Evolutionary conservation across 495 filamentous ascomycete genomes (phyloP).

Genomic region (Aspergillus baeticus): DNA sequence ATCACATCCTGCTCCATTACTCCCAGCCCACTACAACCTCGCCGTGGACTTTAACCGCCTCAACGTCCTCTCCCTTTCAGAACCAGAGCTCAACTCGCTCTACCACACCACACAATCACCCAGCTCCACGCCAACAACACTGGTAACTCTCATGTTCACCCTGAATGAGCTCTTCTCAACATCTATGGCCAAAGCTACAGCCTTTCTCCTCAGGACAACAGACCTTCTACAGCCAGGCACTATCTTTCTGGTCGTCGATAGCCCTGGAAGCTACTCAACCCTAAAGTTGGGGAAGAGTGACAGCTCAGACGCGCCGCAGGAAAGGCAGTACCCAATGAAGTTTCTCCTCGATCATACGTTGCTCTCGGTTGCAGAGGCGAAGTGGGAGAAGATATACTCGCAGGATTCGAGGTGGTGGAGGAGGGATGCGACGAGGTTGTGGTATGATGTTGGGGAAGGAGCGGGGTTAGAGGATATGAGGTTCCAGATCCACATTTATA

Average conservation of each 20-base stretch:
- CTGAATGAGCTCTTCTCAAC: slow-evolving; percentile 92
- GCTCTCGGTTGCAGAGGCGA: slow-evolving; percentile 47
- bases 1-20: slow-evolving; percentile 54
- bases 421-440: slow-evolving; percentile 59
- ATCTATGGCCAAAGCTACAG: slow-evolving; percentile 71
- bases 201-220: slow-evolving; percentile 66
- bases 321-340: slow-evolving; percentile 86
- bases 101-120: slow-evolving; percentile 21
- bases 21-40: slow-evolving; percentile 23
- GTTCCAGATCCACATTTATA: slow-evolving; percentile 85
- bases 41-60: slow-evolving; percentile 52
- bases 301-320: slow-evolving; percentile 24
- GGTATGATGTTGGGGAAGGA: slow-evolving; percentile 70
- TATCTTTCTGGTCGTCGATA: slow-evolving; percentile 84
- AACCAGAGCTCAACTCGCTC: slow-evolving; percentile 37
- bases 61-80: slow-evolving; percentile 59
- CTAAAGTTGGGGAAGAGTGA: slow-evolving; percentile 56
- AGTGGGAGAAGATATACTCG: slow-evolving; percentile 70
- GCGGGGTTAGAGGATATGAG: slow-evolving; percentile 83
- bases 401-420: slow-evolving; percentile 83
- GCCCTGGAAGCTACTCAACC: slow-evolving; percentile 87
- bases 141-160: slow-evolving; percentile 89
- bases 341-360: slow-evolving; percentile 87
- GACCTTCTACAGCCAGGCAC: slow-evolving; percentile 53
- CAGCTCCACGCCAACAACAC: slow-evolving; percentile 26